Evolutionary conservation across 2,329 filamentous ascomycete genomes (phyloP).

Genomic region (Botrytis fabae): DNA sequence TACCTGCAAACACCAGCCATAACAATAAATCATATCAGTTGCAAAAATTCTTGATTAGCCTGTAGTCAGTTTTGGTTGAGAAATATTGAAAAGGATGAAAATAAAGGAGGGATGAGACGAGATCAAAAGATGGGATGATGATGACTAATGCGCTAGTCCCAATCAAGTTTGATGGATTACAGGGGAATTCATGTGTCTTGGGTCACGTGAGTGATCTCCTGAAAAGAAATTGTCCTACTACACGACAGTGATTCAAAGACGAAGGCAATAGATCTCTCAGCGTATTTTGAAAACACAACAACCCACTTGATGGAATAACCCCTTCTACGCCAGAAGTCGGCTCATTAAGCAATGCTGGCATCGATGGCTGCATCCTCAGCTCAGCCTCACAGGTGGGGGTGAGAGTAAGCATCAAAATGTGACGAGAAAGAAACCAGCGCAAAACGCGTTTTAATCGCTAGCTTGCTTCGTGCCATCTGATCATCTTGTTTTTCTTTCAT

Average conservation of each 20-base stretch:
- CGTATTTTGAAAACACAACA: neutral
- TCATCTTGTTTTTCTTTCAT: fast-evolving
- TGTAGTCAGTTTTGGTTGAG: neutral
- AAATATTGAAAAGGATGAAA: neutral
- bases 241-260: neutral
- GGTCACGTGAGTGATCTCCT: neutral
- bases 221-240: neutral
- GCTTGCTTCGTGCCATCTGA: neutral
- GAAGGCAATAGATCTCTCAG: neutral
- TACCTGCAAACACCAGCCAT: neutral
- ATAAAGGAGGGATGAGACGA: neutral
- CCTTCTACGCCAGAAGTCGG: neutral
- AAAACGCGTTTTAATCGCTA: neutral
- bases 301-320: neutral
- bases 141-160: neutral
- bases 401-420: neutral
- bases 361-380: neutral
- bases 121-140: neutral
- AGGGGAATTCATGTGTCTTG: neutral
- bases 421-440: neutral
- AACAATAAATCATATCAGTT: neutral
- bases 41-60: neutral
- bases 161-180: neutral
- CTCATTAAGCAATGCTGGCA: neutral
- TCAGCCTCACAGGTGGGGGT: neutral